Evolutionary conservation across 345 rosid genomes (phyloP).

Genomic region (Alliaria petiolata): DNA sequence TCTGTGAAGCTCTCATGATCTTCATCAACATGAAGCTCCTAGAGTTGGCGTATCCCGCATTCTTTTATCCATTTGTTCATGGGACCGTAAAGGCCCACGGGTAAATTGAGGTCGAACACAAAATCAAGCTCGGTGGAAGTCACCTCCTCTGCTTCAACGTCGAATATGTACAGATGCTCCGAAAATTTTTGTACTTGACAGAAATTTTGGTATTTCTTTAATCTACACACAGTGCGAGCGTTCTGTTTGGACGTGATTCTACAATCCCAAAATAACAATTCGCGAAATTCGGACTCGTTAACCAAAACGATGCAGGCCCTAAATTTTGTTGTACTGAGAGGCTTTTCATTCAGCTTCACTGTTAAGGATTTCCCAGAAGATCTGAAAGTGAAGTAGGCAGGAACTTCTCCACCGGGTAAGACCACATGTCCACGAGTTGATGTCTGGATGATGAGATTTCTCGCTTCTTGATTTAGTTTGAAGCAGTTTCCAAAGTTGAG

Average conservation of each 20-base stretch:
- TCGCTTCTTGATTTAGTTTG: neutral
- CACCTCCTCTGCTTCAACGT: neutral
- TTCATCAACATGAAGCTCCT: too few relatives aligned
- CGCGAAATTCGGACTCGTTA: neutral
- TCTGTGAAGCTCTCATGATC: too few relatives aligned
- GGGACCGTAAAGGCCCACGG: neutral
- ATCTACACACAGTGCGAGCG: too few relatives aligned
- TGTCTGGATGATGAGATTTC: neutral
- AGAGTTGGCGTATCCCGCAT: neutral
- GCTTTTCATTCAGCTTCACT: neutral
- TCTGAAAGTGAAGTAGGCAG: neutral
- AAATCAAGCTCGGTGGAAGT: neutral
- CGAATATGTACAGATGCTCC: neutral
- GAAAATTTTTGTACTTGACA: rapidly evolving
- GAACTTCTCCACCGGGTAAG: neutral
- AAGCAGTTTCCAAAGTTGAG: neutral
- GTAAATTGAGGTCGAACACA: neutral
- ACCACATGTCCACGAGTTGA: neutral
- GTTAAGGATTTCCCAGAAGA: neutral
- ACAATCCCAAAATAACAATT: neutral
- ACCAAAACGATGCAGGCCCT: neutral
- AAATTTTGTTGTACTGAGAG: neutral
- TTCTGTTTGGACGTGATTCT: neutral
- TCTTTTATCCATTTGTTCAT: neutral
- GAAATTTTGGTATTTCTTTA: neutral